These are phyloP conservation scores for Globisporangium iwayamae DNA, from an alignment of 352 stramenopile genomes.

Conservation along the genomic window DNA sequence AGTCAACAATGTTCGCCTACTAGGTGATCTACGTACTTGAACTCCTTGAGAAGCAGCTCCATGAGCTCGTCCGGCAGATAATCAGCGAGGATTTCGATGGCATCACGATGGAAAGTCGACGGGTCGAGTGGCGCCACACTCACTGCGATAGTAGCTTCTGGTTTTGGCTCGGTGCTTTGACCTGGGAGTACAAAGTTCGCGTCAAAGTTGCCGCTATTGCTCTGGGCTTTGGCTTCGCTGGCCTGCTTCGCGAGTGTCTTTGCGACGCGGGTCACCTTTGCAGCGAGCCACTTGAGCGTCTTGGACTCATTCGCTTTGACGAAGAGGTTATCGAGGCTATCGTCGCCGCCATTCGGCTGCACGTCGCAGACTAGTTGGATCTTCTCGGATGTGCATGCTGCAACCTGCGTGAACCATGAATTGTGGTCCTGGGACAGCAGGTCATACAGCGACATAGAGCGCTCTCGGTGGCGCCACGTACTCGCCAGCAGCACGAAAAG, in stretches of 20 bases:
- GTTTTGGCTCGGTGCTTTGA: constrained; percentile 5
- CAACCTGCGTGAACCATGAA: constrained; percentile 52
- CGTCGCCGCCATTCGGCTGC: constrained; percentile 34
- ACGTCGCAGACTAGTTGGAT: constrained; percentile 59
- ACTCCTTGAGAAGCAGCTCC: constrained; percentile 39
- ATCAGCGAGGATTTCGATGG: constrained; percentile 55
- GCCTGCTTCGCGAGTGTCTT: constrained; percentile 37
- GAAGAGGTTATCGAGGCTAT: constrained; percentile 46
- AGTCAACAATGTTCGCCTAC: background rate
- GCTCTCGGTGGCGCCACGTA: constrained; percentile 38
- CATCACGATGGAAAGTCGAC: constrained; percentile 26
- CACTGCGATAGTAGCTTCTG: background rate
- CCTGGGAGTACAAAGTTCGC: constrained; percentile 17
- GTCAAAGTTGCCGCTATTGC: constrained; percentile 27
- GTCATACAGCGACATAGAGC: constrained; percentile 59
- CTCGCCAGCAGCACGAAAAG: constrained; percentile 70
- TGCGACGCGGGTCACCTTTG: constrained; percentile 44
- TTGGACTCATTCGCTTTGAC: constrained; percentile 61
- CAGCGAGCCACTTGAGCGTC: constrained; percentile 39
- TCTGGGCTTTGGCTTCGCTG: constrained; percentile 15
- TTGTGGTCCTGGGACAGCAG: constrained; percentile 43
- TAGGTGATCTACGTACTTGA: constrained; percentile 39
- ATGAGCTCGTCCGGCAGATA: constrained; percentile 50
- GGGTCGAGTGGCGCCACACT: constrained; percentile 7
- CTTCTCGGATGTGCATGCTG: constrained; percentile 20